Conservation (phyloP, 2,329 filamentous ascomycete species). For the Aureobasidium uvarum region DNA sequence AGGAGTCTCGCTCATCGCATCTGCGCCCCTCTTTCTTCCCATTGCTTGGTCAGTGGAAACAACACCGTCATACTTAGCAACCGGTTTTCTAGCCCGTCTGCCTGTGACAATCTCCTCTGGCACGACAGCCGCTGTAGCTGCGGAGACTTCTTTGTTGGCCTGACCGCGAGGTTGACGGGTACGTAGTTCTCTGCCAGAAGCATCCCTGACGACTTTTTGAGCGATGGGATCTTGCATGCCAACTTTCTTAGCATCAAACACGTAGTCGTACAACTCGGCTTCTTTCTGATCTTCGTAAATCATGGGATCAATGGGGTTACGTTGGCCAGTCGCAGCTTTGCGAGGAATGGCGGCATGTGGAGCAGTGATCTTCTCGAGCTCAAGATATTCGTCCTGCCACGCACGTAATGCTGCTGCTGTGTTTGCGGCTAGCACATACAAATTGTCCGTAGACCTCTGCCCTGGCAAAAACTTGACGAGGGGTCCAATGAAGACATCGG, state of each 20-base stretch:
- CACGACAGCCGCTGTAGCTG: constrained; percentile 38
- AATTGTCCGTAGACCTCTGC: constrained; percentile 50
- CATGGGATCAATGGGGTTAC: constrained; percentile 46
- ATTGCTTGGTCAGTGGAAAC: constrained; percentile 14
- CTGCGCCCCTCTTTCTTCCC: constrained; percentile 26
- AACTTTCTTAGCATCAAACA: constrained; percentile 53
- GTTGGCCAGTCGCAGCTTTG: constrained; percentile 51
- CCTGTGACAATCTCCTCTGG: constrained; percentile 28
- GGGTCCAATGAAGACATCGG: constrained; percentile 44
- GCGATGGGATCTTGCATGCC: constrained; percentile 58
- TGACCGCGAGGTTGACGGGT: constrained; percentile 44
- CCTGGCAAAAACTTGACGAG: constrained; percentile 46
- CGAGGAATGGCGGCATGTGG: constrained; percentile 53
- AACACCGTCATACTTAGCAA: constrained; percentile 30
- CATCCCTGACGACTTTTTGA: constrained; percentile 50
- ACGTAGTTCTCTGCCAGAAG: constrained; percentile 49
- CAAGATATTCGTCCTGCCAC: constrained; percentile 60
- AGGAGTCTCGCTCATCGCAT: constrained; percentile 28
- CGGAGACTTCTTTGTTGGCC: constrained; percentile 16
- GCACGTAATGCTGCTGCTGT: constrained; percentile 52
- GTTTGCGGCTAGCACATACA: constrained; percentile 57
- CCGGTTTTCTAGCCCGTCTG: constrained; percentile 27
- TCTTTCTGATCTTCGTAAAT: constrained; percentile 61
- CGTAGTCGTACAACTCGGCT: constrained; percentile 60
- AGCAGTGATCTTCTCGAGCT: constrained; percentile 54